A percentile compares a stretch with the other conserved stretches of the same genome.
These are phyloP conservation scores for Canavalia gladiata DNA, from an alignment of 306 rosid genomes.

Conservation along the genomic window DNA sequence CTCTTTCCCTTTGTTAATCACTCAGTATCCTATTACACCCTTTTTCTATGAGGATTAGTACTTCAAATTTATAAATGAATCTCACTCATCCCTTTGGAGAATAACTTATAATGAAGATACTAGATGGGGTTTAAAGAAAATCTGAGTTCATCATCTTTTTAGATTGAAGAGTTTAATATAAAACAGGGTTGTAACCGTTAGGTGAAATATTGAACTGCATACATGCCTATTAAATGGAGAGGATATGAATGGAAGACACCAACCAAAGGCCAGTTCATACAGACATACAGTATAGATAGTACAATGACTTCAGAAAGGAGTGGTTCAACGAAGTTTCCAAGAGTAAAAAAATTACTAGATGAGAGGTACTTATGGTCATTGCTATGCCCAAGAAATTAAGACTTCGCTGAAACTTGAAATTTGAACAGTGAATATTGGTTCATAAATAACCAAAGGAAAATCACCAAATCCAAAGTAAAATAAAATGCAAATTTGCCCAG, in stretches of 20 bases:
- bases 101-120: not conserved
- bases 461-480: conserved; percentile 19
- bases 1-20: conserved; percentile 13
- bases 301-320: no score
- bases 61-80: not conserved
- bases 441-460: conserved; percentile 9
- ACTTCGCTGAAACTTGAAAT: conserved; percentile 6
- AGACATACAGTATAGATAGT: no score
- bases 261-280: no score
- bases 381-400: conserved; percentile 16
- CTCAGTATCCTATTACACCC: not conserved
- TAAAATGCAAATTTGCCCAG: not conserved
- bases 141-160: not conserved
- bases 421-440: conserved; percentile 24
- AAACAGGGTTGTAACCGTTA: not conserved
- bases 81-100: not conserved
- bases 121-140: not conserved
- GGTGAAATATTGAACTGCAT: conserved; percentile 13
- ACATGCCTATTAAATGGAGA: conserved; percentile 5
- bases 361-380: not conserved
- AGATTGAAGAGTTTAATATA: not conserved
- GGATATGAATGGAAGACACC: not conserved
- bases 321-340: not conserved
- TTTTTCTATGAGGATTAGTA: conserved; percentile 27
- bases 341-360: not conserved